Conservation (phyloP, 768 basidiomycete species). For the Phaffia tasmanica region DNA sequence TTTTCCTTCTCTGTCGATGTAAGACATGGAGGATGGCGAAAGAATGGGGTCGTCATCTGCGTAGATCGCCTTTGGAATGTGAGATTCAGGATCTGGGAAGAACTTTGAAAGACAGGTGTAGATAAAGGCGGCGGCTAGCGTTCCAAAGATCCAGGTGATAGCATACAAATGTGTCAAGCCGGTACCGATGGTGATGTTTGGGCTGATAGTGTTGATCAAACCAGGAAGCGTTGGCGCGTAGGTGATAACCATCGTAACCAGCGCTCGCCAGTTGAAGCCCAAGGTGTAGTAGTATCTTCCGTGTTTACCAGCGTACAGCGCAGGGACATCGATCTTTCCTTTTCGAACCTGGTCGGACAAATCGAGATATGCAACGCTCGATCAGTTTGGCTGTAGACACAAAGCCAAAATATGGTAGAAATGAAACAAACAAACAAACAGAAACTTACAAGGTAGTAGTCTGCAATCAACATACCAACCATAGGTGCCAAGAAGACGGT, state of each 20-base stretch:
- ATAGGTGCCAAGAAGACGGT: constrained; percentile 79
- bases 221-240: constrained; percentile 49
- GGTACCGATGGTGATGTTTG: constrained; percentile 50
- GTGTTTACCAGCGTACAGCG: constrained; percentile 61
- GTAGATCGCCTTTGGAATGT: constrained; percentile 34
- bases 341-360: constrained; percentile 50
- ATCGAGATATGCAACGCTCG: background rate
- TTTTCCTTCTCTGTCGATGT: too few relatives aligned
- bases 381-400: background rate
- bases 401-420: background rate
- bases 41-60: constrained; percentile 5
- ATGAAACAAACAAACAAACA: too few relatives aligned
- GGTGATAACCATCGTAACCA: constrained; percentile 50
- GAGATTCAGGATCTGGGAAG: constrained; percentile 41
- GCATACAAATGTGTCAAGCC: constrained; percentile 51
- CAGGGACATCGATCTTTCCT: constrained; percentile 63
- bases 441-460: constrained; percentile 30
- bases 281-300: constrained; percentile 67
- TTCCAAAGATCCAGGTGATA: constrained; percentile 51
- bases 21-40: background rate
- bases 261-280: constrained; percentile 75
- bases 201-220: constrained; percentile 61
- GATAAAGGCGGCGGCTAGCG: constrained; percentile 36
- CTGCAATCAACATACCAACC: constrained; percentile 57
- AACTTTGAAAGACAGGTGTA: constrained; percentile 30